phyloP scores from a whole-genome alignment of 2,329 filamentous ascomycete genomes.

The Colletotrichum cuscutae region DNA sequence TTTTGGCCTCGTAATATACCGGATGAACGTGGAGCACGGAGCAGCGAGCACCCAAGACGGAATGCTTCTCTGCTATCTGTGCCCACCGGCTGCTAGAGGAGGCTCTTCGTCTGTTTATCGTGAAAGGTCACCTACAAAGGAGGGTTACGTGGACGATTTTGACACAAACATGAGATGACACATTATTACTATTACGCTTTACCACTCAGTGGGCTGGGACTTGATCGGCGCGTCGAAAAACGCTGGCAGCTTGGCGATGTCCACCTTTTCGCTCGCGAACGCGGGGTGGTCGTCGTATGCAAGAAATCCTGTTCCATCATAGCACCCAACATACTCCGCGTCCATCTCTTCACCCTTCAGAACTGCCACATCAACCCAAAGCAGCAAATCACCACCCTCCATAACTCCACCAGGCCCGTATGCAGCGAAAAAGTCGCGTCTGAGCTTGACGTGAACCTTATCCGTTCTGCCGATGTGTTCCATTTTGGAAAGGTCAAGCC shows the following conservation, averaged over 20 bases:
- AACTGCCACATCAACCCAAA: slow-evolving; percentile 28
- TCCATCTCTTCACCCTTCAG: slow-evolving; percentile 31
- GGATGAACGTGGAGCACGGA: not conserved
- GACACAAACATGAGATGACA: not conserved
- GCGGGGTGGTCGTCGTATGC: slow-evolving; percentile 22
- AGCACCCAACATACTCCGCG: slow-evolving; percentile 29
- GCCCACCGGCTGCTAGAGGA: not conserved
- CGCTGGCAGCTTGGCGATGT: not conserved
- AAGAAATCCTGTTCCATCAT: slow-evolving; percentile 28
- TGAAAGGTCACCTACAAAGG: not conserved
- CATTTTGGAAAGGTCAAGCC: slow-evolving; percentile 31
- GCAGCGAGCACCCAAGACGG: not conserved
- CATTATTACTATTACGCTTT: not conserved
- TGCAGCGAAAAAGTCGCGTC: slow-evolving; percentile 23
- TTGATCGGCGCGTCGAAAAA: slow-evolving; percentile 24
- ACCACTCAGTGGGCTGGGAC: slow-evolving; percentile 28
- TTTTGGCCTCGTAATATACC: not conserved
- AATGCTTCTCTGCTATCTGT: not conserved
- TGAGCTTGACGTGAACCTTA: slow-evolving; percentile 31
- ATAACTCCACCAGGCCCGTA: slow-evolving; percentile 28
- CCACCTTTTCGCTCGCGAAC: slow-evolving; percentile 13
- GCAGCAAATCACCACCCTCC: slow-evolving; percentile 28
- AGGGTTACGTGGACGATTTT: not conserved
- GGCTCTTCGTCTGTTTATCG: not conserved
- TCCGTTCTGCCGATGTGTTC: slow-evolving; percentile 26